Evolutionary conservation across 495 filamentous ascomycete species (phyloP), one percentile per base, ranked within the genome.

Genomic region (Daldinia caldariorum): DNA sequence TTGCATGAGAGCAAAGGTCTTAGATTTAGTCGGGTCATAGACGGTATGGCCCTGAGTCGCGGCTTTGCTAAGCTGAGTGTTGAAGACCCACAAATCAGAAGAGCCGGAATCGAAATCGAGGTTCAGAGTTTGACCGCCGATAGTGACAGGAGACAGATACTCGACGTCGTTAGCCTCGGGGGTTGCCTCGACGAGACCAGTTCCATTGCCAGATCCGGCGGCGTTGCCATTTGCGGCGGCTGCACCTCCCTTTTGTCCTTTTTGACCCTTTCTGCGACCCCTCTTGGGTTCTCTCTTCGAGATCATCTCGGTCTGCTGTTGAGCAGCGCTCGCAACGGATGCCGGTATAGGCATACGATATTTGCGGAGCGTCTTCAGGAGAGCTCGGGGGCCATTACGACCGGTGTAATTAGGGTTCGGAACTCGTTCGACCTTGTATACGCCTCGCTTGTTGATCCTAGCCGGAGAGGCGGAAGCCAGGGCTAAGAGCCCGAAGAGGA

Each of bases 61-160:
- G 0, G 69, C 63, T 5, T 78, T 39, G 3, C 86, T 79, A 20
- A 94, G 83, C 51, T 83, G 73, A 4, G 88, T 88, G 82, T 87
- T 93, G 80, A 94, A 90, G 34, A 94, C 87, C 93, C 93, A 97
- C 64, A 97, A 81, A 77, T 95, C 92, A 14, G 92, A 86, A 5
- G 90, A 93, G 58, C 93, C 93, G 16, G 91, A 92, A 77, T 97
- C 93, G 76, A 97, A 92, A 72, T 94, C 87, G 75, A 97, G 81
- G 67, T 89, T 87, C 61, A 95, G 66, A 6, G 81, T 86, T 76
- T 94, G 91, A 1, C 88, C 90, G 47, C 92, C 93, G 72, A 97
- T 87, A 6, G 73, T 83, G 35, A 94, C 89, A 0, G 89, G 88
- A 14, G 88, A 86, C 13, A 94, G 82, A 71, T 92, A 97, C 58